phyloP scores from a whole-genome alignment of 306 rosid genomes.

The Cyamopsis tetragonoloba region DNA sequence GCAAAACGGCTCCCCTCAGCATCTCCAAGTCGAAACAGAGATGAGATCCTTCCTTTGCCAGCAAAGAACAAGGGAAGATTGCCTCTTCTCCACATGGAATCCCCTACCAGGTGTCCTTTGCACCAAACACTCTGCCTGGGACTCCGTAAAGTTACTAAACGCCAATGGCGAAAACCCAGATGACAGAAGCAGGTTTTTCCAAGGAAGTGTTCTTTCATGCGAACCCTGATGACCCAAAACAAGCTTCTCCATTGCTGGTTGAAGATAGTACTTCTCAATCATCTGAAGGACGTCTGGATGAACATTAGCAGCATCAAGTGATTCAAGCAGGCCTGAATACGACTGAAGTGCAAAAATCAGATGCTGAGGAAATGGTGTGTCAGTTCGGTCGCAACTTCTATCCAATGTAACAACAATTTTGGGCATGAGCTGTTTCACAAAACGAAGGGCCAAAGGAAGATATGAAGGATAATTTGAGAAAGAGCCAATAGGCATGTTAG shows the following conservation, averaged over 20 bases:
- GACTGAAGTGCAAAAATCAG: constrained; percentile 49
- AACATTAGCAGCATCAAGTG: constrained; percentile 68
- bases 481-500: constrained; percentile 59
- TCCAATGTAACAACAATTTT: constrained; percentile 70
- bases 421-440: constrained; percentile 71
- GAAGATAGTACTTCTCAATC: constrained; percentile 70
- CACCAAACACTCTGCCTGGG: constrained; percentile 86
- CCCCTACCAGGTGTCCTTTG: constrained; percentile 75
- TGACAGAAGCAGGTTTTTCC: constrained; percentile 48
- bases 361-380: constrained; percentile 56
- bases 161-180: constrained; percentile 63
- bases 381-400: constrained; percentile 59
- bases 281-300: constrained; percentile 59
- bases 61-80: constrained; percentile 67
- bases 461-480: constrained; percentile 44
- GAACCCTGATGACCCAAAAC: constrained; percentile 41
- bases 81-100: constrained; percentile 71
- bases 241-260: constrained; percentile 71
- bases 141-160: constrained; percentile 77
- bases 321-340: constrained; percentile 60
- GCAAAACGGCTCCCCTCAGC: constrained; percentile 44
- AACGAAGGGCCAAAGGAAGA: constrained; percentile 57
- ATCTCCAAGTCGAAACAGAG: constrained; percentile 78
- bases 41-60: constrained; percentile 83
- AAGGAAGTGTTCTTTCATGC: constrained; percentile 45